Percentiles rank a stretch among this genome's conserved stretches.
Evolutionary conservation across 192 early-diverging fungal species (phyloP).

Genomic region (Backusella circina): DNA sequence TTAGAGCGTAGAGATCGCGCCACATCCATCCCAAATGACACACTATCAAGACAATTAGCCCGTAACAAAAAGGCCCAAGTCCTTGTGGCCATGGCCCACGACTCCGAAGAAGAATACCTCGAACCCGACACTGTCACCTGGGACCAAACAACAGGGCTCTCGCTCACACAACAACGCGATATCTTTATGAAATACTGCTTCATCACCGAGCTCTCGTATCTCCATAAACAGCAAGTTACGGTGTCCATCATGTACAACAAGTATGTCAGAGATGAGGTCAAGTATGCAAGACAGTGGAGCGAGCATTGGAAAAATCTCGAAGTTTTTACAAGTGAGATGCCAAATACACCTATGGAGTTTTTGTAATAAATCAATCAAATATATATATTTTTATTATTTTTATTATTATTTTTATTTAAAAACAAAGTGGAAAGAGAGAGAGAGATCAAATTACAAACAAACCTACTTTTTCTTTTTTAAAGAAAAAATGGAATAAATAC

Average conservation of each 20-base stretch:
- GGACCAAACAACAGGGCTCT: conserved; percentile 21
- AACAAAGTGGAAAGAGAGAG: neutral
- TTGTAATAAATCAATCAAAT: neutral
- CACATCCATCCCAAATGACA: neutral
- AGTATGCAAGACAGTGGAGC: conserved; percentile 42
- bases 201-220: conserved; percentile 53
- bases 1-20: conserved; percentile 53
- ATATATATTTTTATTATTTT: conserved; percentile 13
- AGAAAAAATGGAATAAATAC: too few species aligned
- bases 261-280: conserved; percentile 56
- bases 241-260: conserved; percentile 57
- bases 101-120: conserved; percentile 43
- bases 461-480: neutral
- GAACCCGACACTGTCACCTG: conserved; percentile 28
- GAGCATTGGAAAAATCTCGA: conserved; percentile 51
- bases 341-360: conserved; percentile 44
- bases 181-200: conserved; percentile 52
- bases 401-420: neutral
- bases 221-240: conserved; percentile 56
- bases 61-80: neutral
- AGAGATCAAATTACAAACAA: neutral
- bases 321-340: conserved; percentile 42
- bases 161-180: conserved; percentile 33
- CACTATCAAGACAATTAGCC: conserved; percentile 28
- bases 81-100: neutral